Conservation (phyloP, 768 basidiomycete genomes). For the Termitomyces sp. region DNA sequence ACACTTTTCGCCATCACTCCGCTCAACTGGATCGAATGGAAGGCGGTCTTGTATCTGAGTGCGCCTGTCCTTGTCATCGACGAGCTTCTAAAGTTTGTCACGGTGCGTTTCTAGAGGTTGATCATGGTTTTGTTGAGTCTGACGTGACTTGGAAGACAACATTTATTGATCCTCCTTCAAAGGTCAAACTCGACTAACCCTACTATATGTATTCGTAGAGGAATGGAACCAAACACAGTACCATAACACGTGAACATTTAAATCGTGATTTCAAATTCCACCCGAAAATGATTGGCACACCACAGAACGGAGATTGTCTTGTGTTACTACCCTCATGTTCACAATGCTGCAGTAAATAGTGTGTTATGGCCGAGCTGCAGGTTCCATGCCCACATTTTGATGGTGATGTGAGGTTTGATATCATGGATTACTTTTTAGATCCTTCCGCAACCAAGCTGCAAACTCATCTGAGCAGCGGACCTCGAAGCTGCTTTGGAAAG, state of each 20-base stretch:
- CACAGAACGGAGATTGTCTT: neutral
- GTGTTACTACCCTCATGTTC: no score
- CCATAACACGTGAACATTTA: neutral
- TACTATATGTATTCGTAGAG: constrained; percentile 15
- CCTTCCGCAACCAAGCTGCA: no score
- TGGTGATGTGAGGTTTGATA: no score
- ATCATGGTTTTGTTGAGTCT: neutral
- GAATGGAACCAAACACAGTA: constrained; percentile 3
- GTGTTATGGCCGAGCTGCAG: neutral
- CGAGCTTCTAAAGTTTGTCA: constrained; percentile 82
- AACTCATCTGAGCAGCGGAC: neutral
- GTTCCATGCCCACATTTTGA: no score
- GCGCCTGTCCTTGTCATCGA: constrained; percentile 88
- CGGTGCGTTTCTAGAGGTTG: constrained; percentile 42
- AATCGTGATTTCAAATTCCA: neutral
- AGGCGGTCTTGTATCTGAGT: constrained; percentile 84
- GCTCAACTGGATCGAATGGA: constrained; percentile 94
- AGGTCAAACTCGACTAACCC: constrained; percentile 43
- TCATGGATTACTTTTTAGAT: no score
- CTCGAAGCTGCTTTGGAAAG: neutral
- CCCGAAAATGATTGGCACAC: neutral
- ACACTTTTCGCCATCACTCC: constrained; percentile 89
- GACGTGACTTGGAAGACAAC: constrained; percentile 34
- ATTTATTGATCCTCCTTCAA: constrained; percentile 55
- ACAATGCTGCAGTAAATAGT: no score